These are phyloP conservation scores for Brassica juncea DNA, from an alignment of 345 rosid species.

Conservation along the genomic window DNA sequence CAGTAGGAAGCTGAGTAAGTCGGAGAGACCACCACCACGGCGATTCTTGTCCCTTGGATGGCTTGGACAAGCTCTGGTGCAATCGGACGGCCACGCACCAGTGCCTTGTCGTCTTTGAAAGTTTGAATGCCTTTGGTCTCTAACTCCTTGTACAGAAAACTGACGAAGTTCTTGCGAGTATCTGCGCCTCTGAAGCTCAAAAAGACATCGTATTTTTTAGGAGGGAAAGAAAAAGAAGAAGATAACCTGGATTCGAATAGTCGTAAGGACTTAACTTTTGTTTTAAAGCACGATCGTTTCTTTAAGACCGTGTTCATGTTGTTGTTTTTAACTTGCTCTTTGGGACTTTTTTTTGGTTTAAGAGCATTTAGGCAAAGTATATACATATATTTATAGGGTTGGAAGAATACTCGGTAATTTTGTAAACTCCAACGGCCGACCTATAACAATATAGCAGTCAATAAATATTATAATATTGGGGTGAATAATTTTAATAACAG, in stretches of 20 bases:
- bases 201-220: constrained; percentile 29
- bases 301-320: not conserved
- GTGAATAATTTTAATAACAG: no score
- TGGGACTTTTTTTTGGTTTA: not conserved
- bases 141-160: constrained; percentile 31
- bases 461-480: no score
- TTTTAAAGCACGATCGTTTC: not conserved
- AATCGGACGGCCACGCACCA: constrained; percentile 26
- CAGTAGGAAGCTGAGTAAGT: constrained; percentile 27
- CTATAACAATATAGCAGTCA: no score
- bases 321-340: not conserved
- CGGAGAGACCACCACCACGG: constrained; percentile 37
- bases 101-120: constrained; percentile 33
- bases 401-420: not conserved
- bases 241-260: constrained; percentile 4
- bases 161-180: constrained; percentile 35
- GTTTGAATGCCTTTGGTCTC: constrained; percentile 15
- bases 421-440: not conserved
- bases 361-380: not conserved
- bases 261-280: not conserved
- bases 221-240: not conserved
- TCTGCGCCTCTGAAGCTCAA: constrained; percentile 44
- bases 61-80: constrained; percentile 36
- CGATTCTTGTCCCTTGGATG: constrained; percentile 28
- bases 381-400: not conserved